Evolutionary conservation across 176 grass and related monocot species (phyloP).

Genomic region (Zizania latifolia): DNA sequence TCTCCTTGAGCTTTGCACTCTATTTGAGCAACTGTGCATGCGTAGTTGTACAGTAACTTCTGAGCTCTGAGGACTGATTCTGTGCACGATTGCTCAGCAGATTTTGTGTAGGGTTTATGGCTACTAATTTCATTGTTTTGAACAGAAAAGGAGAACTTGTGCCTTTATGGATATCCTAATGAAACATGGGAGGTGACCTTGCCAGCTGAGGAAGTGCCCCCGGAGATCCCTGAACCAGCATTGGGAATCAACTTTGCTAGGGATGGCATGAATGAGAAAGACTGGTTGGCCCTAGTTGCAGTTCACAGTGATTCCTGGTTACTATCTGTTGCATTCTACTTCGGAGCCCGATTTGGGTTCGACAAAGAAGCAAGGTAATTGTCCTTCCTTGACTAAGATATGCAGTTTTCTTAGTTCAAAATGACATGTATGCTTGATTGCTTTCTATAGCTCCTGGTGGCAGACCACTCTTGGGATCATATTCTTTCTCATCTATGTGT

Average conservation of each 20-base stretch:
- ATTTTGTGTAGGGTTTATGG: neutral
- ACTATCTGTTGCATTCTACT: slow-evolving; percentile 90
- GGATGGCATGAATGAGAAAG: slow-evolving; percentile 97
- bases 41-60: neutral
- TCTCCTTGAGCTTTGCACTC: slow-evolving; percentile 21
- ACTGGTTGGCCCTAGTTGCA: slow-evolving; percentile 89
- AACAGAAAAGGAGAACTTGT: slow-evolving; percentile 97
- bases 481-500: neutral
- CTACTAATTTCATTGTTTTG: slow-evolving; percentile 26
- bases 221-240: slow-evolving; percentile 92
- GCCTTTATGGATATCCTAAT: slow-evolving; percentile 93
- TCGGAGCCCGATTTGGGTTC: slow-evolving; percentile 92
- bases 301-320: slow-evolving; percentile 96
- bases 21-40: slow-evolving; percentile 1
- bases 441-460: neutral
- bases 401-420: neutral
- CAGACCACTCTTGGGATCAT: neutral
- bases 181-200: slow-evolving; percentile 92
- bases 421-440: neutral
- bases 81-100: neutral
- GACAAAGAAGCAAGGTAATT: slow-evolving; percentile 92
- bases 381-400: neutral
- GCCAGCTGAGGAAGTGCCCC: slow-evolving; percentile 94
- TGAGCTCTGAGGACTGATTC: neutral
- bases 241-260: slow-evolving; percentile 96